Percentiles rank a stretch among this genome's conserved stretches.
phyloP scores from a whole-genome alignment of 1,284 basidiomycete species.

The Psilocybe mexicana region DNA sequence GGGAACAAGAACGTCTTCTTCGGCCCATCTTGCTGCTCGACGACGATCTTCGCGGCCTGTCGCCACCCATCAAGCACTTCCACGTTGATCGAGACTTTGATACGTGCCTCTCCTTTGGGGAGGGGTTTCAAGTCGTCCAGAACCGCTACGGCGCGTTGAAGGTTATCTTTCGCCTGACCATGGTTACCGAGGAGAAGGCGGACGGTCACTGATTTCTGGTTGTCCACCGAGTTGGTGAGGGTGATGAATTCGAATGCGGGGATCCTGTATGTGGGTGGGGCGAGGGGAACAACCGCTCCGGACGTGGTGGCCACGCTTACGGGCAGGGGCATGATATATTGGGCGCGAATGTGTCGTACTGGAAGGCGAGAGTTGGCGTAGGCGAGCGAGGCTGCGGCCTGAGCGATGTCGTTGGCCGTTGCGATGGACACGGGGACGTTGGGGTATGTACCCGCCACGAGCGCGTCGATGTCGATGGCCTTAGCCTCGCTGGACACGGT shows the following conservation, averaged over 20 bases:
- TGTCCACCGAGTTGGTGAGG: constrained; percentile 1
- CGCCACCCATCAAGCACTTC: background rate
- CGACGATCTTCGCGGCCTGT: background rate
- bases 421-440: background rate
- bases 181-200: background rate
- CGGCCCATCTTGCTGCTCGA: background rate
- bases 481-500: background rate
- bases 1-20: background rate
- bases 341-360: background rate
- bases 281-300: background rate
- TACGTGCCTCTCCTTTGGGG: background rate
- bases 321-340: background rate
- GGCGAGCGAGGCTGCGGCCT: background rate
- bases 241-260: background rate
- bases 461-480: background rate
- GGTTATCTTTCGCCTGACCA: background rate
- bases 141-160: background rate
- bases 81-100: background rate
- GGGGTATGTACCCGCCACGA: background rate
- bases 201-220: background rate
- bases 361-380: background rate
- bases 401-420: background rate
- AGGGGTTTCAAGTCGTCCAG: background rate
- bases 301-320: background rate
- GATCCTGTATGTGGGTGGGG: background rate